Evolutionary conservation across 352 stramenopile species (phyloP).

Genomic region (Blastocystis hominis): DNA sequence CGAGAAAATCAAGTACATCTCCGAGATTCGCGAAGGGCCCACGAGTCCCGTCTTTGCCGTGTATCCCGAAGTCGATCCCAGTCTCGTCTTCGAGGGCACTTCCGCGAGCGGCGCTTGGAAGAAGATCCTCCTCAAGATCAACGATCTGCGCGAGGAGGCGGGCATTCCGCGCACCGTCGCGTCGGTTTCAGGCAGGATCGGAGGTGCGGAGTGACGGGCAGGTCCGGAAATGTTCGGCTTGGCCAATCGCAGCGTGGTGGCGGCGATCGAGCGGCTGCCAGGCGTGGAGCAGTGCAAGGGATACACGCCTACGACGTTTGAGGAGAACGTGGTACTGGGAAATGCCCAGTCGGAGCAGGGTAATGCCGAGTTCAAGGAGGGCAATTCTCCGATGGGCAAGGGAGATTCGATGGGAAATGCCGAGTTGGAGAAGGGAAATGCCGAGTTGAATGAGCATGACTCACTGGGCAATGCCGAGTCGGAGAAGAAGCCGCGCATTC

Average conservation of each 20-base stretch:
- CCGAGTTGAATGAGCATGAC: too few species aligned
- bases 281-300: not conserved
- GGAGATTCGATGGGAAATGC: too few species aligned
- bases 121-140: constrained; percentile 2
- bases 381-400: too few species aligned
- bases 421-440: too few species aligned
- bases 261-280: not conserved
- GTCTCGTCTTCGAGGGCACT: not conserved
- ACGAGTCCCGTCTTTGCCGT: not conserved
- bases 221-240: constrained; percentile 28
- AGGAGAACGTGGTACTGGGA: not conserved
- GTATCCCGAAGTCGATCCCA: not conserved
- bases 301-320: not conserved
- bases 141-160: not conserved
- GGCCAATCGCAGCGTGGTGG: not conserved
- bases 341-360: not conserved
- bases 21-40: constrained; percentile 9
- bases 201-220: not conserved
- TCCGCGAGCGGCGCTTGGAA: not conserved
- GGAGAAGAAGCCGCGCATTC: not conserved
- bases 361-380: not conserved
- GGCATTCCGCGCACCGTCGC: not conserved
- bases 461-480: too few species aligned
- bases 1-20: constrained; percentile 8
- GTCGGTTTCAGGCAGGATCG: not conserved